Percentiles rank a stretch among this genome's conserved stretches.
Evolutionary conservation across 2,329 filamentous ascomycete species (phyloP).

Genomic region (Aspergillus cejpii): DNA sequence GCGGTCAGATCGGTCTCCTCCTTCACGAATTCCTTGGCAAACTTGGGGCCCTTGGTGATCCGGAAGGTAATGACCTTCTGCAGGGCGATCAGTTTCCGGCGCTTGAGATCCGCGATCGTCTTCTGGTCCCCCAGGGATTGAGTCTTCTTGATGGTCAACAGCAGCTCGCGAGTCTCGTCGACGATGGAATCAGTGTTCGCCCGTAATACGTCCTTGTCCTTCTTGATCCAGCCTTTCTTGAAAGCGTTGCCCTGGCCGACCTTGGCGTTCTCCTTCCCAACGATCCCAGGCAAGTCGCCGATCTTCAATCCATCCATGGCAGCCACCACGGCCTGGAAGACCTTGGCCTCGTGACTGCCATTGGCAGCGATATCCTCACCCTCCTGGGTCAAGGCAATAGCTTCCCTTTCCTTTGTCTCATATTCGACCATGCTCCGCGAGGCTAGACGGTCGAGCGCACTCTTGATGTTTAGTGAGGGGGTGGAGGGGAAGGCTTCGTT

Average conservation of each 20-base stretch:
- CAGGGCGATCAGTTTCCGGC: constrained; percentile 79
- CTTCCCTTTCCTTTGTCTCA: constrained; percentile 72
- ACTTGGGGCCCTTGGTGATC: constrained; percentile 78
- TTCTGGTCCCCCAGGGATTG: constrained; percentile 67
- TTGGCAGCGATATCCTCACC: constrained; percentile 64
- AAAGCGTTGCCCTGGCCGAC: constrained; percentile 94
- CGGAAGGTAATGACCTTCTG: constrained; percentile 82
- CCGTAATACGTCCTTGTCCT: constrained; percentile 52
- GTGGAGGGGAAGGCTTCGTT: constrained; percentile 61
- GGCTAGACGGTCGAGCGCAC: constrained; percentile 74
- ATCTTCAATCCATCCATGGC: constrained; percentile 77
- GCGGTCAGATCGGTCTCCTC: constrained; percentile 93
- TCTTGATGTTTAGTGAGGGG: constrained; percentile 67
- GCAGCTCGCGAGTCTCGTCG: constrained; percentile 69
- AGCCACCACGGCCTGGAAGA: constrained; percentile 66
- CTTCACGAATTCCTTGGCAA: constrained; percentile 77
- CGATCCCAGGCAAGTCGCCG: constrained; percentile 53
- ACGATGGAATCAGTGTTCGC: constrained; percentile 62
- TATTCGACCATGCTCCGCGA: constrained; percentile 84
- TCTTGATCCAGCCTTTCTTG: constrained; percentile 64
- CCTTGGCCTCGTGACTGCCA: constrained; percentile 75
- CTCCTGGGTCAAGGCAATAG: constrained; percentile 67
- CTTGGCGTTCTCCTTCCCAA: constrained; percentile 45
- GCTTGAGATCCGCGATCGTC: constrained; percentile 72
- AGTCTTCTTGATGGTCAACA: constrained; percentile 65